Evolutionary conservation across 2,329 filamentous ascomycete species (phyloP), one percentile per base, ranked within the genome.

Genomic region (Harringtonia aguacate): DNA sequence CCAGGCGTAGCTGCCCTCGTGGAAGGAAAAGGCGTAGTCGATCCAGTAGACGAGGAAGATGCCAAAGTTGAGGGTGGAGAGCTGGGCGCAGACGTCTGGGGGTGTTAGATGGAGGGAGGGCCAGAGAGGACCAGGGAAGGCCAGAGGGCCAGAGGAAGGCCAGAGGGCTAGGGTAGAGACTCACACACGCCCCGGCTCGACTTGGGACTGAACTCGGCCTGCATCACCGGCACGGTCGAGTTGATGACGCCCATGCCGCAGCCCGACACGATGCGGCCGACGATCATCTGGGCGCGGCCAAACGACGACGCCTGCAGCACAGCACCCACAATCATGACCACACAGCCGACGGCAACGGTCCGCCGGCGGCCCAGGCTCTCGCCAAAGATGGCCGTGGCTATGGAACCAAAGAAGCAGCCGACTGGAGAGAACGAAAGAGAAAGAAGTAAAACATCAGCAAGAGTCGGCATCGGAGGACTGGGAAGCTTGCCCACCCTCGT

Each of bases 21-120:
- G 59, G 5, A 64, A 57, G 0, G 58, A 52, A 0, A 55, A 60
- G 4, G 58, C 64, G 42, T 59, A 66, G 33, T 65, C 64, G 0
- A 61, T 50, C 58, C 56, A 60, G 36, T 38, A 24, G 8, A 21
- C n/a, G 36, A 38, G 22, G 15, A 38, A n/a, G 36, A 35, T 35
- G 33, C 33, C 33, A 14, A n/a, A 35, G 41, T 61, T 48, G 18
- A 61, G 52, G n/a, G n/a, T n/a, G n/a, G n/a, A n/a, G n/a, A n/a
- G n/a, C n/a, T n/a, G n/a, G n/a, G n/a, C n/a, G n/a, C n/a, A n/a
- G n/a, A n/a, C n/a, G n/a, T n/a, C n/a, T n/a, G n/a, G n/a, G n/a
- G n/a, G n/a, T n/a, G n/a, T n/a, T n/a, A n/a, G n/a, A n/a, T n/a
- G n/a, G n/a, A n/a, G n/a, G n/a, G n/a, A n/a, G n/a, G n/a, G n/a